phyloP scores from a whole-genome alignment of 768 basidiomycete species.

The Amanita rimosa region DNA sequence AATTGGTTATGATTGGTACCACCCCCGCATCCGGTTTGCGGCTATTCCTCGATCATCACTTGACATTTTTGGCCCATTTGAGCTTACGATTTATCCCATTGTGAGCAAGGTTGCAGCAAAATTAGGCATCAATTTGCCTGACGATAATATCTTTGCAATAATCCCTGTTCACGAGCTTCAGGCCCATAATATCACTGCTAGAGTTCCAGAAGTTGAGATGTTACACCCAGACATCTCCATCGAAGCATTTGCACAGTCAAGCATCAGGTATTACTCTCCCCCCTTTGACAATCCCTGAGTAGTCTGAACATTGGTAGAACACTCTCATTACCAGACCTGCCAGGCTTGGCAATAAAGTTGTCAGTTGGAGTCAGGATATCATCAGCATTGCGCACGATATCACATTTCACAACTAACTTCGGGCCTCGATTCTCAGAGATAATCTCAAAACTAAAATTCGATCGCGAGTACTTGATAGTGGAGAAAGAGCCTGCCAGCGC shows the following conservation, averaged over 20 bases:
- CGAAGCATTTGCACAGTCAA: conserved; percentile 36
- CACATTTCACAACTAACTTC: conserved; percentile 46
- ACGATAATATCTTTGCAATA: conserved; percentile 19
- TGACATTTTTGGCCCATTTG: conserved; percentile 32
- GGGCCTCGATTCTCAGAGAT: conserved; percentile 46
- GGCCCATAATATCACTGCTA: conserved; percentile 28
- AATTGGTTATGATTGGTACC: conserved; percentile 40
- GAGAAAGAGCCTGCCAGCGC: conserved; percentile 41
- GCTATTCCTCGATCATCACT: conserved; percentile 26
- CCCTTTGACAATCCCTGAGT: background rate
- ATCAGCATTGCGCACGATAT: conserved; percentile 45
- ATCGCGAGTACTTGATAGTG: conserved; percentile 29
- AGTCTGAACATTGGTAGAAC: conserved; percentile 22
- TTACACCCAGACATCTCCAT: conserved; percentile 30
- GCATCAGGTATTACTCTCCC: conserved; percentile 31
- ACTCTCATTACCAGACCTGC: conserved; percentile 32
- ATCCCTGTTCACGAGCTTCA: conserved; percentile 49
- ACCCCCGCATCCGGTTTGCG: conserved; percentile 37
- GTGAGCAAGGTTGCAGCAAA: conserved; percentile 20
- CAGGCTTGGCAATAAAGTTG: conserved; percentile 35
- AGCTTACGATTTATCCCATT: conserved; percentile 20
- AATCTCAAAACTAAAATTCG: conserved; percentile 34
- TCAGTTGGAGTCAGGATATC: conserved; percentile 48
- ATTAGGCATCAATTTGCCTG: conserved; percentile 16
- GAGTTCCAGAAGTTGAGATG: conserved; percentile 30